Evolutionary conservation across 2,329 filamentous ascomycete genomes (phyloP).

Genomic region (Malbranchea zuffiana): DNA sequence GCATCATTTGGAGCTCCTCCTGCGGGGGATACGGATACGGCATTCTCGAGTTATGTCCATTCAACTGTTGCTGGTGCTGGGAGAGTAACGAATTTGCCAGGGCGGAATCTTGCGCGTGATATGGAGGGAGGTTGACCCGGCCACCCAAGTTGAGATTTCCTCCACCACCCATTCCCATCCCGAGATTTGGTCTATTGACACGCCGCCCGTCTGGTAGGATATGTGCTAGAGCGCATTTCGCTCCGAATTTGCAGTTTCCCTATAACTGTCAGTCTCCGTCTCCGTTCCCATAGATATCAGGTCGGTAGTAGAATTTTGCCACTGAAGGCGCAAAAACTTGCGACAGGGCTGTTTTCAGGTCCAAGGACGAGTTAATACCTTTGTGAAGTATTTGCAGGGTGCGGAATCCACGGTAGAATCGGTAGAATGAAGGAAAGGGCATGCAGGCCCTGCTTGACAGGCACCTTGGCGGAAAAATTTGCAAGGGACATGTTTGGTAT

Average conservation of each 20-base stretch:
- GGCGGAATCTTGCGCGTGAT: slow-evolving; percentile 56
- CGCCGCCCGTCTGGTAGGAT: slow-evolving; percentile 86
- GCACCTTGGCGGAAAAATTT: slow-evolving; percentile 97
- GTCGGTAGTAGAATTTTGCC: slow-evolving; percentile 1
- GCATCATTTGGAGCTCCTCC: slow-evolving; percentile 35
- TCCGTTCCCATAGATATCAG: too few relatives aligned
- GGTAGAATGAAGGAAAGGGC: slow-evolving; percentile 90
- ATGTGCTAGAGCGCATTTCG: slow-evolving; percentile 94
- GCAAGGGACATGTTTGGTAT: slow-evolving; percentile 95
- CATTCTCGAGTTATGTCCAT: slow-evolving; percentile 37
- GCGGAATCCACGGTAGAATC: slow-evolving; percentile 74
- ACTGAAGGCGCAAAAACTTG: too few relatives aligned
- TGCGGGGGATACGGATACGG: slow-evolving; percentile 32
- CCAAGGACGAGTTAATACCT: slow-evolving; percentile 45
- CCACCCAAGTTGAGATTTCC: slow-evolving; percentile 54
- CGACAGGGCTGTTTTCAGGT: background rate
- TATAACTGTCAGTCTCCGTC: slow-evolving; percentile 35
- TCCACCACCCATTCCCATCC: slow-evolving; percentile 42
- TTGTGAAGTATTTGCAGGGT: slow-evolving; percentile 96
- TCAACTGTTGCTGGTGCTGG: slow-evolving; percentile 49
- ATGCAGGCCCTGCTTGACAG: slow-evolving; percentile 91
- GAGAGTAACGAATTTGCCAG: slow-evolving; percentile 62
- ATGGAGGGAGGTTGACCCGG: slow-evolving; percentile 54
- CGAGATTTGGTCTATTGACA: slow-evolving; percentile 60
- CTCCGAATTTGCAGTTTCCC: slow-evolving; percentile 98